Evolutionary conservation across 805 yeast species (phyloP).

Genomic region (Wickerhamomyces alni): DNA sequence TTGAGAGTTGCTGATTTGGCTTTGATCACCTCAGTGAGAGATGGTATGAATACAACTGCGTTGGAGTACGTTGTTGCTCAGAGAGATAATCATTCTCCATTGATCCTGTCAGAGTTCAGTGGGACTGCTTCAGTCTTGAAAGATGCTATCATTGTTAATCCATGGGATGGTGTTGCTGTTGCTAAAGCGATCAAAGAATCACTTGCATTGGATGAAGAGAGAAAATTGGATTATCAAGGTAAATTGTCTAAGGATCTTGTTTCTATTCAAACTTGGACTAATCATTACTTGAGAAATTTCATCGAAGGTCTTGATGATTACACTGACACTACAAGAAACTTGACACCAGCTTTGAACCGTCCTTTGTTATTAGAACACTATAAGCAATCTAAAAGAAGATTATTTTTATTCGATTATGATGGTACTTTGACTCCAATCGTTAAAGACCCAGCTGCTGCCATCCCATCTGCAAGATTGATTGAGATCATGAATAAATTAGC

Average conservation of each 20-base stretch:
- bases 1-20: slow-evolving; percentile 88
- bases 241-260: slow-evolving; percentile 60
- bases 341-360: slow-evolving; percentile 79
- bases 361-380: slow-evolving; percentile 59
- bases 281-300: slow-evolving; percentile 48
- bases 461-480: slow-evolving; percentile 74
- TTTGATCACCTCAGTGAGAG: slow-evolving; percentile 83
- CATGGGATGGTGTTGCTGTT: slow-evolving; percentile 95
- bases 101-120: slow-evolving; percentile 87
- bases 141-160: slow-evolving; percentile 82
- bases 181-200: slow-evolving; percentile 76
- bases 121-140: slow-evolving; percentile 73
- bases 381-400: slow-evolving; percentile 53
- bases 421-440: slow-evolving; percentile 98
- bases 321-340: slow-evolving; percentile 32
- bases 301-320: slow-evolving; percentile 33
- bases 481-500: slow-evolving; percentile 53
- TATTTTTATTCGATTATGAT: slow-evolving; percentile 92
- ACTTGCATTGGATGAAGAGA: slow-evolving; percentile 45
- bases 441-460: slow-evolving; percentile 95
- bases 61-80: slow-evolving; percentile 89
- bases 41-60: slow-evolving; percentile 95
- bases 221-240: slow-evolving; percentile 40
- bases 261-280: slow-evolving; percentile 79
- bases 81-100: slow-evolving; percentile 63